Percentiles rank a stretch among this genome's conserved stretches.
These are phyloP conservation scores for Aspergillus ibericus DNA, from an alignment of 2,329 filamentous ascomycete species.

Conservation along the genomic window DNA sequence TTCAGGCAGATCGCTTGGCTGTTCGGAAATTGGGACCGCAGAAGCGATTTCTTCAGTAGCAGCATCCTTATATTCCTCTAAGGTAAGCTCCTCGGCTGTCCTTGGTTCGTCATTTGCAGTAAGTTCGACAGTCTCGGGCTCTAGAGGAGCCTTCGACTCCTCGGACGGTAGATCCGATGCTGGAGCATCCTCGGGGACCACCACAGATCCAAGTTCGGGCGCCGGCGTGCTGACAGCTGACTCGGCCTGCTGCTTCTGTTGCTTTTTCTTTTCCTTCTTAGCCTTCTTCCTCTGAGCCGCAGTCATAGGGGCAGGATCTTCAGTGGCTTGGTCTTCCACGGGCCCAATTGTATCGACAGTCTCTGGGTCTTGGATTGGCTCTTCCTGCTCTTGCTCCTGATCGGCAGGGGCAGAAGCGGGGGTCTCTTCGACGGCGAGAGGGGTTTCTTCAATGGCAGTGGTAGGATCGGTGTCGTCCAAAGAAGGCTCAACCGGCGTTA, in stretches of 20 bases:
- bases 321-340: slow-evolving; percentile 4
- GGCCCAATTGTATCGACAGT: slow-evolving; percentile 3
- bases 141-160: background rate
- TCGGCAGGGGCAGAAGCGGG: background rate
- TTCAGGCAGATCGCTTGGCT: background rate
- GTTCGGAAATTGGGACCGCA: background rate
- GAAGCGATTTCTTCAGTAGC: background rate
- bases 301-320: slow-evolving; percentile 18
- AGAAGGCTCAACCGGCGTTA: background rate
- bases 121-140: background rate
- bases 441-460: background rate
- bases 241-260: slow-evolving; percentile 9
- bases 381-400: slow-evolving; percentile 6
- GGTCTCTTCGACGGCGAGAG: background rate
- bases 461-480: background rate
- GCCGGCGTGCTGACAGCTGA: background rate
- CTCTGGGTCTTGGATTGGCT: slow-evolving; percentile 7
- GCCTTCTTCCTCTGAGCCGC: slow-evolving; percentile 27
- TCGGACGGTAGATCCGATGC: background rate
- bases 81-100: background rate
- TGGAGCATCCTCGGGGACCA: background rate
- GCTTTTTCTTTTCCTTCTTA: slow-evolving; percentile 28
- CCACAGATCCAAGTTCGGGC: background rate
- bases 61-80: background rate
- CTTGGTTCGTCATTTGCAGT: background rate